Evolutionary conservation across 2,329 filamentous ascomycete genomes (phyloP).

Genomic region (Colletotrichum australisinense): DNA sequence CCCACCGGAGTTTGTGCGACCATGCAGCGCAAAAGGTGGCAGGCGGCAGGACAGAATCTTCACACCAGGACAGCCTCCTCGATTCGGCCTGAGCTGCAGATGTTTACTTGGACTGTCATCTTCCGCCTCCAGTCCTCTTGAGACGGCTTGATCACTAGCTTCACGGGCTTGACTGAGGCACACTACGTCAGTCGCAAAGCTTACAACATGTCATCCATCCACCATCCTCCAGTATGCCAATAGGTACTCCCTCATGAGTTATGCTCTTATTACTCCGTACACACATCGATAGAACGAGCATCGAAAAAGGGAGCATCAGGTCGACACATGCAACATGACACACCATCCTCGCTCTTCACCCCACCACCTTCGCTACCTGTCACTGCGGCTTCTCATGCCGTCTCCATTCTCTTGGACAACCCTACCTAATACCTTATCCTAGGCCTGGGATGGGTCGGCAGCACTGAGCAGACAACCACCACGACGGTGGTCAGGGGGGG

Average conservation of each 20-base stretch:
- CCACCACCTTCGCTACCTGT: slow-evolving; percentile 17
- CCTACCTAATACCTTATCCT: neutral
- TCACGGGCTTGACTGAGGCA: neutral
- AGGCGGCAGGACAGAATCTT: neutral
- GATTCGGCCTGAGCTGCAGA: too few species aligned
- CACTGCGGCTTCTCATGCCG: slow-evolving; percentile 14
- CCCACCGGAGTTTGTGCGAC: slow-evolving; percentile 11
- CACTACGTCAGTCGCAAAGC: slow-evolving; percentile 15
- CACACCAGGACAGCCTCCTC: neutral
- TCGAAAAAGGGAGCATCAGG: neutral
- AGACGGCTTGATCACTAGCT: neutral
- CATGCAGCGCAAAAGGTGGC: neutral
- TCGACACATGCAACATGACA: slow-evolving; percentile 24
- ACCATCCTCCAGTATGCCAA: neutral
- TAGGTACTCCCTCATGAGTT: neutral
- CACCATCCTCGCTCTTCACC: slow-evolving; percentile 6
- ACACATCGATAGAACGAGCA: neutral
- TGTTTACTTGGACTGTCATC: too few species aligned
- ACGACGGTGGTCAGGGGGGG: neutral
- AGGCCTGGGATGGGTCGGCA: neutral
- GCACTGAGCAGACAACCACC: neutral
- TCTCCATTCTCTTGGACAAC: slow-evolving; percentile 8
- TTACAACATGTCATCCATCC: neutral
- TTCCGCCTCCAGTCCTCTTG: too few species aligned
- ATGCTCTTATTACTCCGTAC: neutral